Base-by-base conservation (phyloP, 208 protist species). In the Acanthamoeba culbertsoni region DNA sequence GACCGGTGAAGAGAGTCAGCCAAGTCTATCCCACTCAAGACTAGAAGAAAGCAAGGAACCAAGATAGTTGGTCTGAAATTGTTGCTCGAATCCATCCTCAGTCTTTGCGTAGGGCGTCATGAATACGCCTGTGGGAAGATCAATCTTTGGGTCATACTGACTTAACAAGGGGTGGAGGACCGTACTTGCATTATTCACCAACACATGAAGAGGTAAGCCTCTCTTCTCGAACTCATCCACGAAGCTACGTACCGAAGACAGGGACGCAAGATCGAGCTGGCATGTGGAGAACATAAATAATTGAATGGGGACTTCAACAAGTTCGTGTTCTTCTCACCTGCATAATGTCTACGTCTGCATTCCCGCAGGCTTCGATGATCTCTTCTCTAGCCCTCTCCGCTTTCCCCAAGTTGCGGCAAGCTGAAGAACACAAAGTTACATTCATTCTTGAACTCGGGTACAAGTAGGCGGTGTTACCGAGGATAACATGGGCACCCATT, bases 61-160 rank as follows among this genome's bases (percentile, higher is more conserved):
- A 28, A 79, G 68, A 37, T 79, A 79, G 42, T 79, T 79, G 68
- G 68, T 79, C 42, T 79, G 68, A 31, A 79, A 79, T 37, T 79
- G 68, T 23, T 40, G 40, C 42, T 79, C 68, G 26, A 51, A 79
- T 4, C 40, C 68, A 20, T 79, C 68, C 4, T 10, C 68, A 18
- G 68, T 79, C 35, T 48, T 79, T 33, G 68, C 33, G 40, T 79
- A 51, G 14, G 68, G 68, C 35, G 68, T 4, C 68, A 79, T 79
- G 68, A 79, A 79, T 40, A 79, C 68, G 68, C 68, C 68, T 79
- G 23, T 35, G 63, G n/a, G n/a, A n/a, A n/a, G n/a, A n/a, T n/a
- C n/a, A n/a, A n/a, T n/a, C n/a, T n/a, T n/a, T n/a, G n/a, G n/a
- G 68, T 37, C 68, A 35, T 2, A 40, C 59, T 33, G 1, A 51